Evolutionary conservation across 768 basidiomycete genomes (phyloP).

Genomic region (Termitomyces sp.): DNA sequence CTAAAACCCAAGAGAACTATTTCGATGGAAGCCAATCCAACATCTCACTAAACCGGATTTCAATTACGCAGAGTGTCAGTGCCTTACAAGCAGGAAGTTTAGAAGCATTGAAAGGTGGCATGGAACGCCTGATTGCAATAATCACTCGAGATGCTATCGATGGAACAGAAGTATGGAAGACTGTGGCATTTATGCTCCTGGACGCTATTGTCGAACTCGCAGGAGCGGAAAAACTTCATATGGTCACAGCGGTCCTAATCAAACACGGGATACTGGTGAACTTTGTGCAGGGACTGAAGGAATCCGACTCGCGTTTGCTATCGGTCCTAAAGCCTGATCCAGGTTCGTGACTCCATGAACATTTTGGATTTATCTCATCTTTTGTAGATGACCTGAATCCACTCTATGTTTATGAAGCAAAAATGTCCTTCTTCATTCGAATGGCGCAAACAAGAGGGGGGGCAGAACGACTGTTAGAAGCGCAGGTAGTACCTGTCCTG

Average conservation of each 20-base stretch:
- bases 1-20: slow-evolving; percentile 36
- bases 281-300: slow-evolving; percentile 82
- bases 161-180: slow-evolving; percentile 96
- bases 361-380: neutral
- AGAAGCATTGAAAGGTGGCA: slow-evolving; percentile 55
- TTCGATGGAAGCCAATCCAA: slow-evolving; percentile 35
- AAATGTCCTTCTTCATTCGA: slow-evolving; percentile 84
- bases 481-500: slow-evolving; percentile 66
- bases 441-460: slow-evolving; percentile 81
- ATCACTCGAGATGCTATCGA: slow-evolving; percentile 91
- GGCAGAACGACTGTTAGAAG: slow-evolving; percentile 79
- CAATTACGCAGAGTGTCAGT: slow-evolving; percentile 13
- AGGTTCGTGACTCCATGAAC: slow-evolving; percentile 41
- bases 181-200: slow-evolving; percentile 87
- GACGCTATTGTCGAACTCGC: slow-evolving; percentile 77
- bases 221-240: slow-evolving; percentile 61
- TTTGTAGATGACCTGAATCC: slow-evolving; percentile 79
- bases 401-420: slow-evolving; percentile 91
- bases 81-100: slow-evolving; percentile 61
- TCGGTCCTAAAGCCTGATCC: slow-evolving; percentile 85
- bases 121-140: slow-evolving; percentile 68
- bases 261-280: slow-evolving; percentile 76
- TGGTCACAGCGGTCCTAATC: slow-evolving; percentile 51
- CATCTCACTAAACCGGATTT: slow-evolving; percentile 19
- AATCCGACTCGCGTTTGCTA: slow-evolving; percentile 70